Percentiles rank a stretch among this genome's conserved stretches.
Evolutionary conservation across 768 basidiomycete genomes (phyloP).

Genomic region (Phaeotremella skinneri): DNA sequence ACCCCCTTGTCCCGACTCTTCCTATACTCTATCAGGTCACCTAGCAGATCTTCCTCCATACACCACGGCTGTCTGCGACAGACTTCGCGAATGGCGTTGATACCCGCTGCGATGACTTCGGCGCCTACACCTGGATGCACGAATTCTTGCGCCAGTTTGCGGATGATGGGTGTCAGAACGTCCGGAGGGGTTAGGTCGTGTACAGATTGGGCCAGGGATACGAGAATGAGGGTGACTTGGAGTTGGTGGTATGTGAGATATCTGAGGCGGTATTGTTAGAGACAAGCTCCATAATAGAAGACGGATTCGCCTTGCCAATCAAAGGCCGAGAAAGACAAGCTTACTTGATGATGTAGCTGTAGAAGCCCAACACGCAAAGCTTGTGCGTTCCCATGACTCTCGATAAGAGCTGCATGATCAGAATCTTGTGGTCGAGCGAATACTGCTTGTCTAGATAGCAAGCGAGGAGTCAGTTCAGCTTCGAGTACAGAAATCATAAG

Average conservation of each 20-base stretch:
- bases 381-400: conserved; percentile 91
- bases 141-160: conserved; percentile 91
- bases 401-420: conserved; percentile 93
- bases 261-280: conserved; percentile 54
- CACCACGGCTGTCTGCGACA: conserved; percentile 92
- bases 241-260: conserved; percentile 91
- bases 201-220: conserved; percentile 86
- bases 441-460: conserved; percentile 80
- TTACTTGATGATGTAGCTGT: conserved; percentile 79
- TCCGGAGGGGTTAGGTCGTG: conserved; percentile 96
- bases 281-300: not conserved
- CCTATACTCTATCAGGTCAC: conserved; percentile 88
- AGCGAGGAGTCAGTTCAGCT: conserved; percentile 6
- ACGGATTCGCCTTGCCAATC: too few relatives aligned
- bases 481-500: not conserved
- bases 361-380: conserved; percentile 87
- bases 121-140: conserved; percentile 94
- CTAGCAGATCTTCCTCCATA: conserved; percentile 90
- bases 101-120: conserved; percentile 93
- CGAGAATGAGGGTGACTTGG: conserved; percentile 87
- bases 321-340: too few relatives aligned
- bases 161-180: conserved; percentile 78
- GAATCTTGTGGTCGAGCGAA: conserved; percentile 92
- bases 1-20: conserved; percentile 95
- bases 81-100: conserved; percentile 93